Base-by-base conservation (phyloP, 2,329 filamentous ascomycete genomes). In the Colletotrichum melonis region DNA sequence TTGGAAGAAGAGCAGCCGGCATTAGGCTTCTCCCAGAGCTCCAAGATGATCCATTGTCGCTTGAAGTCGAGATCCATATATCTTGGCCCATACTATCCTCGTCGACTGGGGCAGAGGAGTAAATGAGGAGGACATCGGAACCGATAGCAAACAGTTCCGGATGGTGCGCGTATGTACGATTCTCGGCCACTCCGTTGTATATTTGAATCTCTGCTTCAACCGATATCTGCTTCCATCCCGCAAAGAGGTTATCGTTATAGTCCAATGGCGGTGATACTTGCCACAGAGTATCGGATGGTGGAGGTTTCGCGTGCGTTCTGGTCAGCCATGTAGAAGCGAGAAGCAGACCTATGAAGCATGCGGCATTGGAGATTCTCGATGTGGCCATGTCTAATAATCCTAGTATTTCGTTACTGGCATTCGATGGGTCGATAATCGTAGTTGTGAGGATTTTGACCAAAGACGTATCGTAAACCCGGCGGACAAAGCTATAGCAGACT, bases 21-120 rank as follows among this genome's bases (percentile, higher is more conserved):
- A 79, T 57, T 28, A 79, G 64, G 52, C 63, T 67, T 35, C 42
- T 49, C 7, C 76, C 65, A 1, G 63, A 60, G 46, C 57, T 73
- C 77, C 77, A 79, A 0, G 76, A 77, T 19, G 62, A 42, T 5
- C 77, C 77, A 22, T 75, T 72, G 60, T 79, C 76, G 9, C 63
- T 60, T 1, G 76, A 78, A 5, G 69, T 69, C 1, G 76, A 73
- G 8, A 78, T 63, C 76, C 78, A 78, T 1, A 78, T 70, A 22
- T 79, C 74, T 38, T 78, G 76, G 14, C 78, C 78, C 74, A 77
- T 78, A 49, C 76, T 76, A 42, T 79, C 77, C 63, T 78, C 78
- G 19, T 79, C 78, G n/a, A 79, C 75, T 3, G 74, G 73, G 1
- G 76, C 78, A 19, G 75, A 76, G 1, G 77, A 78, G 62, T 76